phyloP scores from a whole-genome alignment of 2,329 filamentous ascomycete species.

The Teratosphaeria viscida region DNA sequence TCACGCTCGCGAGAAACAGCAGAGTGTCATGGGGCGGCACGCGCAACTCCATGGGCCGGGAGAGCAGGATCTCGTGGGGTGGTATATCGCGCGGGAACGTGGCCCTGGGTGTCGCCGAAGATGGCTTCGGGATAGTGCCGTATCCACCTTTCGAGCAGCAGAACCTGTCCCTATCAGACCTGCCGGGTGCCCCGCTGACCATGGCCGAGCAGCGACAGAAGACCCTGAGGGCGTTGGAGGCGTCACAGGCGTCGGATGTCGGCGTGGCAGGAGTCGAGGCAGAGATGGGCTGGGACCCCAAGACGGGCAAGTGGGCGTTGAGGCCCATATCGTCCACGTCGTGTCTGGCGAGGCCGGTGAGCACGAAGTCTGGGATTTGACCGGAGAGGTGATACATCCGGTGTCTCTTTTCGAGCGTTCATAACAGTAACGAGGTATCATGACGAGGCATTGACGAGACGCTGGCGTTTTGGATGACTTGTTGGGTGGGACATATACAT shows the following conservation, averaged over 20 bases:
- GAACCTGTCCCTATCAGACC: background rate
- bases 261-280: constrained; percentile 12
- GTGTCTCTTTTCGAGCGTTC: background rate
- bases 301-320: constrained; percentile 19
- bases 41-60: constrained; percentile 5
- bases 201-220: background rate
- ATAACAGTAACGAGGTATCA: background rate
- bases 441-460: background rate
- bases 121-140: constrained; percentile 17
- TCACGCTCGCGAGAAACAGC: constrained; percentile 2
- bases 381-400: background rate
- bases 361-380: background rate
- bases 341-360: background rate
- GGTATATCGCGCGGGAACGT: constrained; percentile 17
- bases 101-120: constrained; percentile 15
- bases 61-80: constrained; percentile 17
- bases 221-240: background rate
- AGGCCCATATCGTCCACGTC: constrained; percentile 10
- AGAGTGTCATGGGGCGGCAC: constrained; percentile 9
- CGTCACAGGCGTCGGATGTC: constrained; percentile 1
- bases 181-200: background rate
- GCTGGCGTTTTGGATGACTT: background rate
- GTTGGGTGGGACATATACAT: background rate
- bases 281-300: constrained; percentile 22
- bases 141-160: constrained; percentile 12